These are phyloP conservation scores for Lachancea dasiensis DNA, from an alignment of 805 yeast genomes.

Conservation along the genomic window DNA sequence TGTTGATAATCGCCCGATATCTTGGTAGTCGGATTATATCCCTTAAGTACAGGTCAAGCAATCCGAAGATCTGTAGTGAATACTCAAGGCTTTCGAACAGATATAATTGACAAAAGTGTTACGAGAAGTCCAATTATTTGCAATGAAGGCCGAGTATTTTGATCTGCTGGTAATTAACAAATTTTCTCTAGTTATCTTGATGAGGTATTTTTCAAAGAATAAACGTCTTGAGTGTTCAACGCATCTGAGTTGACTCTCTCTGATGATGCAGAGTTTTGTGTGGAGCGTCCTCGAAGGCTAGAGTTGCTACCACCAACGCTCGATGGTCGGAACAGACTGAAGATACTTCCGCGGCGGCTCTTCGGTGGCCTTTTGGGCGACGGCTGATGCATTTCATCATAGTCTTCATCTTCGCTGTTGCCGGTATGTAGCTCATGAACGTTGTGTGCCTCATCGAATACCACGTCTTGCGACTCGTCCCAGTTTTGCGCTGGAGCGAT, in stretches of 20 bases:
- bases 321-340: slow-evolving; percentile 8
- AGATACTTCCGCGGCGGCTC: slow-evolving; percentile 9
- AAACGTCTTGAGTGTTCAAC: slow-evolving; percentile 1
- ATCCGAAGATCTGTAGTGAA: too few relatives aligned
- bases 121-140: not conserved
- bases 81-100: too few relatives aligned
- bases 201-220: slow-evolving; percentile 2
- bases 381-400: not conserved
- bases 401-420: not conserved
- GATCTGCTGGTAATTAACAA: not conserved
- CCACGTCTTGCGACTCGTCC: slow-evolving; percentile 27
- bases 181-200: not conserved
- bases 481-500: slow-evolving; percentile 58
- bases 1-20: too few relatives aligned
- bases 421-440: slow-evolving; percentile 5
- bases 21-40: too few relatives aligned
- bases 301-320: slow-evolving; percentile 7
- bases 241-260: slow-evolving; percentile 2
- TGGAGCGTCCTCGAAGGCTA: slow-evolving; percentile 7
- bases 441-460: slow-evolving; percentile 10
- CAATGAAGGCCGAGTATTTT: not conserved
- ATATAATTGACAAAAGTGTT: too few relatives aligned
- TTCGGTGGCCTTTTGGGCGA: slow-evolving; percentile 5
- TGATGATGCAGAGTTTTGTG: slow-evolving; percentile 8
- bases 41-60: too few relatives aligned